Evolutionary conservation across 2,329 filamentous ascomycete species (phyloP).

Genomic region (Canariomyces notabilis): DNA sequence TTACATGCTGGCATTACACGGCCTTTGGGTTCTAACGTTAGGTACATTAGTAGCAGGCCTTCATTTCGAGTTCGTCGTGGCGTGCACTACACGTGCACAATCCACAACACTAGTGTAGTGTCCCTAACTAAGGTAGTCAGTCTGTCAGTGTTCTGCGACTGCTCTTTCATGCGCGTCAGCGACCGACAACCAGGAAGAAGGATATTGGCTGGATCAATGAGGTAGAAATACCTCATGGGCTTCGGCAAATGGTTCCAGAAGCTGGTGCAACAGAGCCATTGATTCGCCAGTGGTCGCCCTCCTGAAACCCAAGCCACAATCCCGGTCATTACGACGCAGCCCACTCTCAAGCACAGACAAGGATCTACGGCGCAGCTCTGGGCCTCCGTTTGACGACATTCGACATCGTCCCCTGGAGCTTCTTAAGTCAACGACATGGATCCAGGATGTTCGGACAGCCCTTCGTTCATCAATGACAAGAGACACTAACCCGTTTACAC

Average conservation of each 20-base stretch:
- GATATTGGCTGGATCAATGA: conserved; percentile 4
- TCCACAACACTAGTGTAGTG: too few relatives aligned
- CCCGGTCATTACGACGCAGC: conserved; percentile 24
- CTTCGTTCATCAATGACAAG: conserved; percentile 26
- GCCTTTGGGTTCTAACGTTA: too few relatives aligned
- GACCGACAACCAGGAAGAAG: background rate
- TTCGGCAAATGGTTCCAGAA: conserved; percentile 26
- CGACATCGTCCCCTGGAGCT: conserved; percentile 24
- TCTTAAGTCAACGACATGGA: conserved; percentile 36
- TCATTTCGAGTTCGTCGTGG: too few relatives aligned
- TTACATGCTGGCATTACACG: too few relatives aligned
- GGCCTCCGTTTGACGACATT: conserved; percentile 32
- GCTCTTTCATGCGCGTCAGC: conserved; percentile 18
- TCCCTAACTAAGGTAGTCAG: conserved; percentile 18
- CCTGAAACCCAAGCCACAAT: conserved; percentile 21
- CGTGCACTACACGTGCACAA: too few relatives aligned
- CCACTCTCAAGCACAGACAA: conserved; percentile 24
- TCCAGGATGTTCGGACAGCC: conserved; percentile 33
- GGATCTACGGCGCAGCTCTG: conserved; percentile 25
- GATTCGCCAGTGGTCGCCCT: conserved; percentile 19
- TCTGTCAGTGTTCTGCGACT: conserved; percentile 12
- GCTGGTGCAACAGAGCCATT: conserved; percentile 9
- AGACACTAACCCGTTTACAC: conserved; percentile 20
- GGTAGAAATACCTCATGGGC: conserved; percentile 16
- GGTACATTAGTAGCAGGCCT: too few relatives aligned